Base-by-base conservation (phyloP, 2,329 filamentous ascomycete species). In the Madurella mycetomatis region DNA sequence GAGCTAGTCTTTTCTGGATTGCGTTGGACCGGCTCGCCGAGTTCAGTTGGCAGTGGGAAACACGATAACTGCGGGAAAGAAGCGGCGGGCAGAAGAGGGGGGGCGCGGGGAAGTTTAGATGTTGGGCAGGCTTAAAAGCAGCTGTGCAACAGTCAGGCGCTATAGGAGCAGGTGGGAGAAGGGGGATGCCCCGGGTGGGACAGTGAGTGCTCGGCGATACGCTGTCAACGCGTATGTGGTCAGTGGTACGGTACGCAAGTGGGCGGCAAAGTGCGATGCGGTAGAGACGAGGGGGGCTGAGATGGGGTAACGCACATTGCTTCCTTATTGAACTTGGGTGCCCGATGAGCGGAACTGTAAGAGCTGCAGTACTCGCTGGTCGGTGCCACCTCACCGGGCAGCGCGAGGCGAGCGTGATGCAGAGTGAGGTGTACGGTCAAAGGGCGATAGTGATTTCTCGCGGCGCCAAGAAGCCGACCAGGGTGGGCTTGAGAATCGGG, bases 351-450 rank as follows among this genome's bases (percentile, higher is more conserved):
- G 31, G 47, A 18, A 54, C 42, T n/a, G n/a, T 12, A 13, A 50
- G 19, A 2, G 9, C 52, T 51, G 54, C 49, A 50, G 50, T 55
- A 49, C 46, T 56, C 49, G 40, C 49, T 55, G 47, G 44, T 46
- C 45, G 56, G 44, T 30, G 51, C 43, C 44, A 45, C 47, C 45
- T 52, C 41, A 58, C 51, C 54, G 56, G 55, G 19, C 43, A 47
- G 47, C 49, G n/a, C n/a, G 46, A 46, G 41, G 44, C 47, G 50
- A 56, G 51, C 9, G 41, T 43, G 54, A 59, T 60, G 56, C 59
- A 59, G 49, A 44, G 49, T 59, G 55, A 61, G 37, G 39, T 60
- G 61, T 58, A 55, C 50, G 50, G 52, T 47, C 59, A 41, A 19
- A n/a, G 16, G 46, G 42, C 46, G 16, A 47, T 30, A 30, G 8